Percentiles rank a stretch among this genome's conserved stretches.
These are phyloP conservation scores for Tieghemiomyces parasiticus DNA, from an alignment of 192 early-diverging fungal genomes.

Conservation along the genomic window DNA sequence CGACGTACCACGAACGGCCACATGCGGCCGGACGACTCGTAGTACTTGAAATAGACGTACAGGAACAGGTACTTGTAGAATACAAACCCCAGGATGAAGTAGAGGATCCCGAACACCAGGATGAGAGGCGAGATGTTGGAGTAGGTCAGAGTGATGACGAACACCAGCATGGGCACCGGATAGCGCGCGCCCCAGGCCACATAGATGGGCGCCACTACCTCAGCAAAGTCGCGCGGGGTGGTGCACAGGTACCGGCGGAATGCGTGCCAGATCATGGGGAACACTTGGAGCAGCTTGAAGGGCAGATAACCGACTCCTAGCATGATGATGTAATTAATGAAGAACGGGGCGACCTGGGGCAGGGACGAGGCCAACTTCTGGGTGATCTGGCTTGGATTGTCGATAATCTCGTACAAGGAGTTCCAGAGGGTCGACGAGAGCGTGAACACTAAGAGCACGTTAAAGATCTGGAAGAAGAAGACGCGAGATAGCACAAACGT, in stretches of 20 bases:
- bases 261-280: constrained; percentile 43
- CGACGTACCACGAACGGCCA: constrained; percentile 61
- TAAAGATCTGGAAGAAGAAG: constrained; percentile 63
- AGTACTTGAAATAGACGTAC: constrained; percentile 65
- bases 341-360: constrained; percentile 59
- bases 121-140: constrained; percentile 62
- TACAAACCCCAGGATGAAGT: constrained; percentile 46
- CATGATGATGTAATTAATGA: constrained; percentile 57
- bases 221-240: constrained; percentile 67
- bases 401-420: constrained; percentile 41
- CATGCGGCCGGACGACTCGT: constrained; percentile 47
- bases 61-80: constrained; percentile 63
- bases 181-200: constrained; percentile 56
- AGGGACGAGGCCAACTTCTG: constrained; percentile 46
- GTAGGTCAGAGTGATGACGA: constrained; percentile 59
- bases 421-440: constrained; percentile 52
- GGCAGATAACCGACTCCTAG: constrained; percentile 56
- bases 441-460: constrained; percentile 59
- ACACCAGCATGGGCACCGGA: constrained; percentile 51
- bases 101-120: constrained; percentile 48
- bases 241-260: constrained; percentile 42
- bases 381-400: constrained; percentile 42
- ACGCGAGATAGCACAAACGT: constrained; percentile 42
- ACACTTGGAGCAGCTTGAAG: constrained; percentile 50
- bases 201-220: constrained; percentile 50